A percentile compares a stretch with the other conserved stretches of the same genome.
These are phyloP conservation scores for Aspergillus calidoustus DNA, from an alignment of 2,329 filamentous ascomycete species.

Conservation along the genomic window DNA sequence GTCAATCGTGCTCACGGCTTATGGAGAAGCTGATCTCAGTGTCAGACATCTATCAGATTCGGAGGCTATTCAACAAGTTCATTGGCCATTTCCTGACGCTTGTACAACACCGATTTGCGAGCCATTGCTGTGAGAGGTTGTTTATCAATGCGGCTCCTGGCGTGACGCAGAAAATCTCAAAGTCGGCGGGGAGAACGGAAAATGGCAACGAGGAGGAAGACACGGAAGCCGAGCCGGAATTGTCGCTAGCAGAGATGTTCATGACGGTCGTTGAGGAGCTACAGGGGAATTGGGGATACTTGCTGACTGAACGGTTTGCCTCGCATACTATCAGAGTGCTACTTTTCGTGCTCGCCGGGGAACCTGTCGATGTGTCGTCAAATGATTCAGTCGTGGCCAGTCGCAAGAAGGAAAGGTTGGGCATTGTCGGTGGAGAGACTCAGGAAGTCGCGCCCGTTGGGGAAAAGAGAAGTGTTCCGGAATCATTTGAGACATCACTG, in stretches of 20 bases:
- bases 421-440: conserved; percentile 58
- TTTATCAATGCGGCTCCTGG: conserved; percentile 82
- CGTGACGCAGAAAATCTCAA: conserved; percentile 72
- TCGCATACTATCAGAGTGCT: conserved; percentile 89
- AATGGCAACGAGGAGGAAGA: neutral
- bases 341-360: conserved; percentile 81
- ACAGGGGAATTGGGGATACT: conserved; percentile 78
- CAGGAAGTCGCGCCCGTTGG: conserved; percentile 54
- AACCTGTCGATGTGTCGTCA: conserved; percentile 72
- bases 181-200: conserved; percentile 42
- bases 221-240: conserved; percentile 28
- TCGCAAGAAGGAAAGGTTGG: conserved; percentile 87
- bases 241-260: conserved; percentile 80
- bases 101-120: conserved; percentile 93
- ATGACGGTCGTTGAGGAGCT: conserved; percentile 83
- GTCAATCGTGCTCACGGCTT: conserved; percentile 90
- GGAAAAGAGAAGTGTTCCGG: conserved; percentile 67
- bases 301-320: conserved; percentile 86
- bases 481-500: conserved; percentile 75
- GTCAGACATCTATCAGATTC: conserved; percentile 79
- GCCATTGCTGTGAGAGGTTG: conserved; percentile 93
- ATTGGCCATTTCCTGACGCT: conserved; percentile 84
- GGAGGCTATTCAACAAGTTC: conserved; percentile 84
- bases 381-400: conserved; percentile 81
- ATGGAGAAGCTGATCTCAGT: conserved; percentile 90